Conservation (phyloP, 768 basidiomycete species). For the Pleurotus tuber-regium region DNA sequence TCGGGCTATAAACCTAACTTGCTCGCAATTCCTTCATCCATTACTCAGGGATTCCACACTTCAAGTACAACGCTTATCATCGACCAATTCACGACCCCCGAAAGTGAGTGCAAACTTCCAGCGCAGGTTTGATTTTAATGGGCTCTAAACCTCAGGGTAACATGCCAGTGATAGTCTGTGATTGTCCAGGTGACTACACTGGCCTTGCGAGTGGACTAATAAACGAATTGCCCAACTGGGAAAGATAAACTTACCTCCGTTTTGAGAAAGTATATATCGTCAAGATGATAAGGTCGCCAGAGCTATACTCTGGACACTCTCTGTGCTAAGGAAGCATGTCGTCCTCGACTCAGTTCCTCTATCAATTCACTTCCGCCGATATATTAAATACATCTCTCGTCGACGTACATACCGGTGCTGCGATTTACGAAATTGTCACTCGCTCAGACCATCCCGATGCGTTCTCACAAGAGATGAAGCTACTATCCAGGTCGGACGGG, state of each 20-base stretch:
- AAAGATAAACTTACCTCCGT: constrained; percentile 39
- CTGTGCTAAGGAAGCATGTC: too few species aligned
- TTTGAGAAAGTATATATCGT: constrained; percentile 23
- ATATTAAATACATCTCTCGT: constrained; percentile 56
- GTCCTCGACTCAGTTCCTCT: constrained; percentile 34
- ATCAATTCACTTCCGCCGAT: constrained; percentile 57
- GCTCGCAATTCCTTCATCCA: too few species aligned
- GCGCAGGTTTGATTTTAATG: too few species aligned
- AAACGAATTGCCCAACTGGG: constrained; percentile 47
- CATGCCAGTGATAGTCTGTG: not conserved
- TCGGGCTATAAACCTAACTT: too few species aligned
- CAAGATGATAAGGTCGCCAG: not conserved
- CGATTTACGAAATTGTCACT: constrained; percentile 50
- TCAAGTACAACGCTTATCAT: too few species aligned
- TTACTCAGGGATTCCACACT: too few species aligned
- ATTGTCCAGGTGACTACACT: not conserved
- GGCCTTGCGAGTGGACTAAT: constrained; percentile 19
- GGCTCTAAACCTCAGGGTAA: not conserved
- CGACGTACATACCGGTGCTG: constrained; percentile 48
- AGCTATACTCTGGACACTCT: not conserved
- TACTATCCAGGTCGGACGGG: constrained; percentile 15
- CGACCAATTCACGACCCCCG: too few species aligned
- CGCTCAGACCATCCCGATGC: constrained; percentile 24
- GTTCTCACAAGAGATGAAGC: constrained; percentile 18
- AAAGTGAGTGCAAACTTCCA: too few species aligned